Conservation (phyloP, 331 rosid species). For the Quercus tomentella region DNA sequence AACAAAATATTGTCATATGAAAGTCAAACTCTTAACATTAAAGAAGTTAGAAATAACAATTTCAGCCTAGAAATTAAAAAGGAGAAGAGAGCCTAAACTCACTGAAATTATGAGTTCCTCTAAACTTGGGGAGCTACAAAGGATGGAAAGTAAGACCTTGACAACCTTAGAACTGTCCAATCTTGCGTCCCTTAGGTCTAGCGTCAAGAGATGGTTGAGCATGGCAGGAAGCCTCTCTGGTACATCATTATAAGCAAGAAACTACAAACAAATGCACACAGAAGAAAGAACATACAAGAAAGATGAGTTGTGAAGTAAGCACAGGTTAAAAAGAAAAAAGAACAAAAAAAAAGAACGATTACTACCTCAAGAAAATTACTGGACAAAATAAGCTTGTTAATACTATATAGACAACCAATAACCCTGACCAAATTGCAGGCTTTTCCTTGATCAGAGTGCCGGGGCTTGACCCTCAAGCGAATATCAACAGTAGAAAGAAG, state of each 20-base stretch:
- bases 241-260: slow-evolving; percentile 3
- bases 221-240: slow-evolving; percentile 15
- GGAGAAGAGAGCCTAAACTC: background rate
- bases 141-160: slow-evolving; percentile 3
- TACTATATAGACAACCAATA: slow-evolving; percentile 8
- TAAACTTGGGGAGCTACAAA: slow-evolving; percentile 26
- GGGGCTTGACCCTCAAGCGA: background rate
- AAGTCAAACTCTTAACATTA: background rate
- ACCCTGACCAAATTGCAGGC: slow-evolving; percentile 9
- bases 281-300: slow-evolving; percentile 1
- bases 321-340: too few species aligned
- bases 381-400: slow-evolving; percentile 12
- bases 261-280: slow-evolving; percentile 2
- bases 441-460: background rate
- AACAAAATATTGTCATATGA: background rate
- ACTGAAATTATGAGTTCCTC: slow-evolving; percentile 26
- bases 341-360: too few species aligned
- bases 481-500: slow-evolving; percentile 17
- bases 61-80: background rate
- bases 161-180: background rate
- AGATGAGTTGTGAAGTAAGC: background rate
- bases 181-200: slow-evolving; percentile 11
- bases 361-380: slow-evolving; percentile 7
- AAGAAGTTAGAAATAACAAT: background rate
- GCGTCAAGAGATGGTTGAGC: slow-evolving; percentile 11